phyloP scores from a whole-genome alignment of 139 green algal genomes.

The Chlorella sp. region DNA sequence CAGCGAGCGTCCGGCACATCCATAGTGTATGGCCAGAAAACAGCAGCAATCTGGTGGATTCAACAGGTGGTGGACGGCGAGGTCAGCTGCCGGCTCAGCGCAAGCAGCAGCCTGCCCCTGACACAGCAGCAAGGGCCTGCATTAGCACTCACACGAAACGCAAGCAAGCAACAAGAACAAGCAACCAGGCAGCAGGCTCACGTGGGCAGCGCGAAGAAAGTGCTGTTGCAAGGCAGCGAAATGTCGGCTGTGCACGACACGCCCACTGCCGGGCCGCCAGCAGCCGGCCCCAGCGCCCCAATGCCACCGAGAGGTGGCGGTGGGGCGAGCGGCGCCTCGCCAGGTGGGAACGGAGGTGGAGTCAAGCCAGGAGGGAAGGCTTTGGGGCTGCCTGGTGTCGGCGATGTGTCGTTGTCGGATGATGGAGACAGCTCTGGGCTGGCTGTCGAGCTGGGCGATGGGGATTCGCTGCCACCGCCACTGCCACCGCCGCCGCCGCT shows the following conservation, averaged over 20 bases:
- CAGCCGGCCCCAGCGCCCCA: neutral
- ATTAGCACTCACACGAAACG: neutral
- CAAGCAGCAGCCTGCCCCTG: neutral
- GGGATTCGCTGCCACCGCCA: neutral
- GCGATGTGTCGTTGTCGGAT: neutral
- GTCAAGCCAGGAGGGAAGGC: neutral
- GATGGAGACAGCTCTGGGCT: too few relatives aligned
- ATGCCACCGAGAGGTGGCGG: too few relatives aligned
- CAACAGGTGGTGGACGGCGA: too few relatives aligned
- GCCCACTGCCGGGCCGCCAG: neutral
- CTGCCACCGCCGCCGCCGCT: neutral
- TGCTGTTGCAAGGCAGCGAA: conserved; percentile 5
- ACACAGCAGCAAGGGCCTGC: neutral
- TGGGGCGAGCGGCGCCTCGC: neutral
- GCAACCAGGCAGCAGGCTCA: neutral
- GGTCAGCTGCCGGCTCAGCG: too few relatives aligned
- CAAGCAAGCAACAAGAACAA: neutral
- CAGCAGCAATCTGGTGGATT: neutral
- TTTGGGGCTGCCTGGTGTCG: neutral
- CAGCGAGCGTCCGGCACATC: too few relatives aligned
- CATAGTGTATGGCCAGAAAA: neutral
- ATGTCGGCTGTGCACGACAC: neutral
- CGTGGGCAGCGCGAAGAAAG: conserved; percentile 8
- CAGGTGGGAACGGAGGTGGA: neutral
- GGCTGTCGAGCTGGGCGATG: too few relatives aligned